phyloP scores from a whole-genome alignment of 495 filamentous ascomycete species.

The Xylaria venustula region DNA sequence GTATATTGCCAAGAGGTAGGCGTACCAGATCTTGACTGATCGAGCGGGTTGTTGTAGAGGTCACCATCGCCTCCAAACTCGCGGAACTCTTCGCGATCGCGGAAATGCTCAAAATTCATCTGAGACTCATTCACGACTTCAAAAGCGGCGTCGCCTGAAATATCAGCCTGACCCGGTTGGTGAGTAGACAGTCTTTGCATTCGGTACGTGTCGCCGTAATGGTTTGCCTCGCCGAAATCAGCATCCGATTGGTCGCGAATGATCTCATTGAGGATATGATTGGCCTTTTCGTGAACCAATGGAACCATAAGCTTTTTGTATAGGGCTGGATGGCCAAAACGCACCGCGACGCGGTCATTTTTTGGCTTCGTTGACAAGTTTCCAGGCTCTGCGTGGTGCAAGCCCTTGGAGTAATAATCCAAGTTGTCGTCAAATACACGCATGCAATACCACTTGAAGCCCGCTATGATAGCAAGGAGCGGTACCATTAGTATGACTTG shows the following conservation, averaged over 20 bases:
- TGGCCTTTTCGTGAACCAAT: constrained; percentile 77
- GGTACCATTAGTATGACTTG: constrained; percentile 58
- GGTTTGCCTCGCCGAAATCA: constrained; percentile 45
- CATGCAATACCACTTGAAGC: constrained; percentile 74
- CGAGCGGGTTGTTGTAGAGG: constrained; percentile 56
- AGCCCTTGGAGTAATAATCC: constrained; percentile 60
- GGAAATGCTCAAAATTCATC: constrained; percentile 77
- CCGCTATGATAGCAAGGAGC: constrained; percentile 64
- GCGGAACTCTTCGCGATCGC: constrained; percentile 69
- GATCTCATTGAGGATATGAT: constrained; percentile 63
- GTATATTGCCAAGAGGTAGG: constrained; percentile 34
- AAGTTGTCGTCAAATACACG: constrained; percentile 63
- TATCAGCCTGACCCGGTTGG: constrained; percentile 53
- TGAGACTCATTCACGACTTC: constrained; percentile 72
- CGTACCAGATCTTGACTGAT: constrained; percentile 56
- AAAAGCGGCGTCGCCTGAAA: constrained; percentile 50
- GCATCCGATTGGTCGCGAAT: constrained; percentile 62
- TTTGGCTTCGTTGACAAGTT: constrained; percentile 16
- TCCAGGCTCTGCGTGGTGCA: constrained; percentile 45
- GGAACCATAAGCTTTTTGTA: constrained; percentile 73
- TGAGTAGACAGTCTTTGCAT: constrained; percentile 66
- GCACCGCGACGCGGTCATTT: constrained; percentile 61
- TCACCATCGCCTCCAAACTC: constrained; percentile 70
- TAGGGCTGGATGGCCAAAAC: constrained; percentile 79
- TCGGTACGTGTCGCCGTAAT: constrained; percentile 51